Evolutionary conservation across 2,329 filamentous ascomycete genomes (phyloP).

Genomic region (Rutstroemia sp.): DNA sequence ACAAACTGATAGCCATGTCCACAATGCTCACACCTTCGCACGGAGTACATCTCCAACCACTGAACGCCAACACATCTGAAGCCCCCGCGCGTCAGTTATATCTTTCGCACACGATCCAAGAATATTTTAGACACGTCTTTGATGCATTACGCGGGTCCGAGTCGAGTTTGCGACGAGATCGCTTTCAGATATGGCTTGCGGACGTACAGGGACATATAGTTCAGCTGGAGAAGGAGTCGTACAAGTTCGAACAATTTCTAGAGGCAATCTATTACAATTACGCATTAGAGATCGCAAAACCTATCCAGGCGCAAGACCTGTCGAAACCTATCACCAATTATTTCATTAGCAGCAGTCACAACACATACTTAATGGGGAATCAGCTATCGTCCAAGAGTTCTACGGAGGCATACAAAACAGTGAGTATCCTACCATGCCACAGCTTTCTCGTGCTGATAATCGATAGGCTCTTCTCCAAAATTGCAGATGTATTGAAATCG

Average conservation of each 20-base stretch:
- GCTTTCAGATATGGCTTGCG: constrained; percentile 43
- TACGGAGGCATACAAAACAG: constrained; percentile 69
- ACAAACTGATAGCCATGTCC: constrained; percentile 30
- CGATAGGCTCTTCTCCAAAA: constrained; percentile 61
- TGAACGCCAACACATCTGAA: constrained; percentile 9
- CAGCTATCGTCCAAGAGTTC: constrained; percentile 71
- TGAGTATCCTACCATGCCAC: constrained; percentile 34
- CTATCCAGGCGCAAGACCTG: constrained; percentile 23
- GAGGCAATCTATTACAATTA: constrained; percentile 24
- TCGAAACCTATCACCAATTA: constrained; percentile 52
- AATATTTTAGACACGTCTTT: constrained; percentile 42
- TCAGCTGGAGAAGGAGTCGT: constrained; percentile 22
- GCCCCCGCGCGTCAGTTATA: constrained; percentile 28
- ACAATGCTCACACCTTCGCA: constrained; percentile 27
- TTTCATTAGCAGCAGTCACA: constrained; percentile 92
- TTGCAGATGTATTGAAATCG: constrained; percentile 89
- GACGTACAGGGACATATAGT: constrained; percentile 35
- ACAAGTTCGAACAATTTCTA: constrained; percentile 29
- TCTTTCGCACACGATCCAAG: constrained; percentile 42
- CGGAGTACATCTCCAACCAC: constrained; percentile 16
- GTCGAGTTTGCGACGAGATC: constrained; percentile 31
- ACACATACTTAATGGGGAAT: constrained; percentile 84
- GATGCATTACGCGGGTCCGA: constrained; percentile 34
- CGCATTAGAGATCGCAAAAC: constrained; percentile 24
- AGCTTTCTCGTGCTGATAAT: constrained; percentile 5